Base-by-base conservation (phyloP, 2,329 filamentous ascomycete species). In the Eurotiales sp. region DNA sequence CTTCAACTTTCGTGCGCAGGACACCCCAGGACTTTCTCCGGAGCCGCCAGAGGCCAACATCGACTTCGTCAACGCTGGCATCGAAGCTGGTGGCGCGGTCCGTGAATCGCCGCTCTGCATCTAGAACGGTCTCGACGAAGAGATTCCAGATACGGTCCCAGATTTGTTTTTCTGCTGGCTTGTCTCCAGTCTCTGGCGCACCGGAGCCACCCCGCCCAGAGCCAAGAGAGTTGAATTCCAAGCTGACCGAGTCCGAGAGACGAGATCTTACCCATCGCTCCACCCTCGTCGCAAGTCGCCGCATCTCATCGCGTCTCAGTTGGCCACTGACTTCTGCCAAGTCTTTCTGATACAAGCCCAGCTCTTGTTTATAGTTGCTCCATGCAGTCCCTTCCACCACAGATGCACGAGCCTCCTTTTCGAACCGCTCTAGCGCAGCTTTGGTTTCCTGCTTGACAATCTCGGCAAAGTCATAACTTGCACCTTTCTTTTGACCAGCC, bases 201-300 rank as follows among this genome's bases (percentile, higher is more conserved):
- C 88, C 90, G 46, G 83, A 82, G 7, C 90, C 91, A 49, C 83
- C 89, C 62, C 91, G 83, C 12, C 91, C 91, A 30, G 90, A 93
- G 3, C 92, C 92, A 44, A 97, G 82, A 66, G 91, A 93, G 74
- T 96, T 97, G 79, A 99, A 97, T 65, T 97, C 91, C 15, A 97
- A 74, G 12, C 92, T 90, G 39, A 97, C 79, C 14, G 88, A 88
- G 66, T 99, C 93, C 29, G 85, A 85, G 29, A 99, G 79, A 42
- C 90, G 85, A 52, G 89, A 90, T 63, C 87, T 86, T 56, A 99
- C 91, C 89, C 91, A 96, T 60, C 92, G 84, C 73, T 99, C 93
- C 21, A 96, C 87, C 17, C 93, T 83, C 27, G 86, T 93, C 2
- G 93, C 91, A 56, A 99, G 76, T 19, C 93, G 84, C 56, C 92